Base-by-base conservation (phyloP, 306 rosid species). In the Vigna angularis region DNA sequence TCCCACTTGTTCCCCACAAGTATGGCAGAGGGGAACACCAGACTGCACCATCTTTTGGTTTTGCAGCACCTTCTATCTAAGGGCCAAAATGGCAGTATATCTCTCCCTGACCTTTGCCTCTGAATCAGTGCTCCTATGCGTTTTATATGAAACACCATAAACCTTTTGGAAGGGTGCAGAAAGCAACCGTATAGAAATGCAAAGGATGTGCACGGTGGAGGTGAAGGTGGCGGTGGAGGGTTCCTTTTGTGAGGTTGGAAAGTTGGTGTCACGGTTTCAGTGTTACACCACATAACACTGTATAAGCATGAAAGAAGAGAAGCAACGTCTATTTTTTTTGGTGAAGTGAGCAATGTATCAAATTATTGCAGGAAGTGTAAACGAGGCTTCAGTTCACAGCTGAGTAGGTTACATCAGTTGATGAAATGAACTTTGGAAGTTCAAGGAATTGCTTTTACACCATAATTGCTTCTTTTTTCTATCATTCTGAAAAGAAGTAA, bases 1-100 rank as follows among this genome's bases (percentile, higher is more conserved):
- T 16, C 86, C 93, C 18, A 91, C 82, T 55, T 83, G 85, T 52
- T 90, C 98, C 84, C 99, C 98, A 52, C 99, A 95, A 49, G 84
- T 86, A 74, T 83, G 86, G 90, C 99, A 95, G 13, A 81, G 61
- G 75, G 92, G 93, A 85, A 72, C 83, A 77, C 78, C 90, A 65
- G 98, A 83, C 40, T 85, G 85, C 93, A 82, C 83, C 98, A 89
- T 92, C 48, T n/a, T 82, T 81, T 69, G 47, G 67, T 36, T 34
- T 16, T 40, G 56, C 74, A 77, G 42, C 42, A 48, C 74, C 74
- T 73, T 67, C 26, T 56, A 38, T 36, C 28, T 14, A 73, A 72
- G 82, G 66, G 66, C 85, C 78, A 66, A 42, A 38, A 42, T 36
- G 28, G 5, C 48, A 57, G 20, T 79, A 38, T 30, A 57, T 17